phyloP scores from a whole-genome alignment of 2,329 filamentous ascomycete genomes.

The Apiospora rasikravindrae region DNA sequence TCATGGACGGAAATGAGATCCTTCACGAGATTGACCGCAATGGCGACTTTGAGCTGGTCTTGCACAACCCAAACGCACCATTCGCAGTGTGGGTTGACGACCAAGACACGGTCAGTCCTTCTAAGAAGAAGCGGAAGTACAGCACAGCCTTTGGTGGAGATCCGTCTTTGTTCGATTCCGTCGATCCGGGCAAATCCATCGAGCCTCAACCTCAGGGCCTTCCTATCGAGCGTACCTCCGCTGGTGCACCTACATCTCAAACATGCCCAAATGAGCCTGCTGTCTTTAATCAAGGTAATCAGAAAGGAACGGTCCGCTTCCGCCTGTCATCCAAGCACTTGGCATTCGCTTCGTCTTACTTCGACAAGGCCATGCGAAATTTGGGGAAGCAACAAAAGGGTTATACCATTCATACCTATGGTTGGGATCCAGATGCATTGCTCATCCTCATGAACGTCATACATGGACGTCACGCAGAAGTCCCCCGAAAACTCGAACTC shows the following conservation, averaged over 20 bases:
- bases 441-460: not conserved
- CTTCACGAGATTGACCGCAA: not conserved
- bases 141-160: not conserved
- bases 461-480: not conserved
- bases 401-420: accelerated
- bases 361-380: too few species aligned
- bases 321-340: not conserved
- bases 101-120: not conserved
- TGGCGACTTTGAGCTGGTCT: not conserved
- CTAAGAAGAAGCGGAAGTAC: not conserved
- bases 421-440: not conserved
- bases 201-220: not conserved
- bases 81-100: not conserved
- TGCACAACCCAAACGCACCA: not conserved
- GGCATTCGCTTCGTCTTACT: not conserved
- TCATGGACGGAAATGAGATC: not conserved
- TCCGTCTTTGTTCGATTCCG: not conserved
- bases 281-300: accelerated
- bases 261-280: too few species aligned
- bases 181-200: not conserved
- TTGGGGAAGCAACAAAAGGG: too few species aligned
- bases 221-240: not conserved
- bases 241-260: not conserved
- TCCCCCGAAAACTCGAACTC: not conserved
- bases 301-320: not conserved